These are phyloP conservation scores for Fusarium avenaceum DNA, from an alignment of 2,329 filamentous ascomycete species.

Conservation along the genomic window DNA sequence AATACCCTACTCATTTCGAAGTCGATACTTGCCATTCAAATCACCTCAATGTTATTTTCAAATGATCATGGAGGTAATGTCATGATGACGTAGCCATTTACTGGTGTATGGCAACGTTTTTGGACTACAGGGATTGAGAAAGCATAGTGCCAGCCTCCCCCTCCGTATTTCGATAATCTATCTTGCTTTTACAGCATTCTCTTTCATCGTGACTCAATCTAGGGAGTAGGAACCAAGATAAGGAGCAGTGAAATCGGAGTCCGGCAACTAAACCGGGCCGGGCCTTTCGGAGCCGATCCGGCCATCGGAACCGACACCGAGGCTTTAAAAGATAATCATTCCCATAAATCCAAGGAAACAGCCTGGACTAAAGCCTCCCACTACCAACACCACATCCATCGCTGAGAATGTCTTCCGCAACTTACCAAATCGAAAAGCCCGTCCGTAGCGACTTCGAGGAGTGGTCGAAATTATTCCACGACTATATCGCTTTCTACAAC, in stretches of 20 bases:
- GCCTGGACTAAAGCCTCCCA: rapidly evolving
- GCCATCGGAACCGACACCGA: constrained; percentile 1
- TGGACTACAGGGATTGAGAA: too few relatives aligned
- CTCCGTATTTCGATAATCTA: too few relatives aligned
- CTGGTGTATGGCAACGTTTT: too few relatives aligned
- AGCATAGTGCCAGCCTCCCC: too few relatives aligned
- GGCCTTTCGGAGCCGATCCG: constrained; percentile 11
- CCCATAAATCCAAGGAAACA: not conserved
- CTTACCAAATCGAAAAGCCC: constrained; percentile 21
- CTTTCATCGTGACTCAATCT: too few relatives aligned
- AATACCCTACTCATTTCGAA: too few relatives aligned
- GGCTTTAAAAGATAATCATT: not conserved
- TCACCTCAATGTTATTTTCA: too few relatives aligned
- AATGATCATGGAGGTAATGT: too few relatives aligned
- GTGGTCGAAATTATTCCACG: constrained; percentile 28
- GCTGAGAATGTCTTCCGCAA: constrained; percentile 1
- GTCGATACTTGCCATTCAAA: too few relatives aligned
- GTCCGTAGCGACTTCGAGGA: constrained; percentile 19
- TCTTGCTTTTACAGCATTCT: too few relatives aligned
- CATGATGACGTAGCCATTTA: too few relatives aligned
- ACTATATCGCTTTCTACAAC: constrained; percentile 33
- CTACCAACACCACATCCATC: too few relatives aligned
- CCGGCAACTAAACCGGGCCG: not conserved
- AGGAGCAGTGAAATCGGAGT: not conserved
- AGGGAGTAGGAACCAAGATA: not conserved